phyloP scores from a whole-genome alignment of 306 rosid species.

The Glycine soja region DNA sequence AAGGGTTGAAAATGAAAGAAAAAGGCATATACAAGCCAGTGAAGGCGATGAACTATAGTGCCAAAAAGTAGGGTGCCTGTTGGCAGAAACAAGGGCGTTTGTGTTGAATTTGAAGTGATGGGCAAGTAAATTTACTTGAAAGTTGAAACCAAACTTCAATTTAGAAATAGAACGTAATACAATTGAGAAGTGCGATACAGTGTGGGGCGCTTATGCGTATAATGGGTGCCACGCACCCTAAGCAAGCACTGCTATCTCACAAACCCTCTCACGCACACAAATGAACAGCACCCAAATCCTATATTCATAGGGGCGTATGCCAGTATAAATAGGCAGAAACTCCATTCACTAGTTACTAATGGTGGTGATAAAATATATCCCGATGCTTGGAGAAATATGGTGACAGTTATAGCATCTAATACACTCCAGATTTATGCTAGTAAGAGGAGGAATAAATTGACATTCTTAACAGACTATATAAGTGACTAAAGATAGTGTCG shows the following conservation, averaged over 20 bases:
- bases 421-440: too few species aligned
- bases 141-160: background rate
- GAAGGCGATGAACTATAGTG: background rate
- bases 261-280: background rate
- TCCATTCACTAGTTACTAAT: too few species aligned
- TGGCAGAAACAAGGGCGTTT: background rate
- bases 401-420: too few species aligned
- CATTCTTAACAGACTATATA: too few species aligned
- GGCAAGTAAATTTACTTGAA: background rate
- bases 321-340: background rate
- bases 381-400: too few species aligned
- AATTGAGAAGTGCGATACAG: background rate
- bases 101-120: background rate
- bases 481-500: too few species aligned
- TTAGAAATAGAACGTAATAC: background rate
- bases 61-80: background rate
- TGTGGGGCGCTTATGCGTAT: too few species aligned
- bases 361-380: too few species aligned
- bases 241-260: background rate
- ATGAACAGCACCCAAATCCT: background rate
- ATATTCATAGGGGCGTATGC: background rate
- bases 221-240: background rate
- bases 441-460: too few species aligned
- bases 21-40: constrained; percentile 13
- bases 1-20: constrained; percentile 1